Base-by-base conservation (phyloP, 805 yeast species). In the Candida railenensis region DNA sequence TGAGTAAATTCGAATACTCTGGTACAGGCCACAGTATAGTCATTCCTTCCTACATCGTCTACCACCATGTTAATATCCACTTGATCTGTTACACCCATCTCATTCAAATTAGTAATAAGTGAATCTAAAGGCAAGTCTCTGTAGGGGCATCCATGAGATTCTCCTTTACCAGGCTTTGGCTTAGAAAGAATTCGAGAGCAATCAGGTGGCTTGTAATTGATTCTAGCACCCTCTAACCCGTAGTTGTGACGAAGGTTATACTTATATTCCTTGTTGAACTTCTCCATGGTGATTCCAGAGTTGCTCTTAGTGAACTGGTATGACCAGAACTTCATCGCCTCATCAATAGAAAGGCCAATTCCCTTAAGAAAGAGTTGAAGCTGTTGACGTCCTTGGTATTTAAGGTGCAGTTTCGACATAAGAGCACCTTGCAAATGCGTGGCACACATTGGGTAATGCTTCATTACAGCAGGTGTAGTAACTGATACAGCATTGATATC, bases 111-210 rank as follows among this genome's bases (percentile, higher is more conserved):
- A 2, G 57, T 53, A 4, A 77, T 72, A 42, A 94, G 71, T 44
- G 78, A 76, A 39, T 88, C 95, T n/a, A 78, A 61, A 11, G 78
- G 73, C 57, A 87, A 70, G 56, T 87, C 92, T 45, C 96, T 73
- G 66, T 87, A 94, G 3, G 98, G 97, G 65, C 98, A 92, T 2
- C 99, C 99, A 61, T 92, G 97, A 48, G 70, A 78, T 54, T 91
- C 96, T 37, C 75, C 77, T 41, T 77, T 73, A 40, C 74, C 68
- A 0, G 96, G 90, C 52, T 83, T 78, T 5, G 89, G 89, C 54
- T 83, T 83, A 22, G 81, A 74, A 48, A 89, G 65, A 37, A 94
- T 89, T 1, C 85, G 82, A 34, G 81, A 78, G 70, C 97, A 94
- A 60, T 84, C 87, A 85, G 86, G 80, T 2, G 98, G 96, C 56